Evolutionary conservation across 1,139 yeast species (phyloP).

Genomic region (Suhomyces bolitotheri): DNA sequence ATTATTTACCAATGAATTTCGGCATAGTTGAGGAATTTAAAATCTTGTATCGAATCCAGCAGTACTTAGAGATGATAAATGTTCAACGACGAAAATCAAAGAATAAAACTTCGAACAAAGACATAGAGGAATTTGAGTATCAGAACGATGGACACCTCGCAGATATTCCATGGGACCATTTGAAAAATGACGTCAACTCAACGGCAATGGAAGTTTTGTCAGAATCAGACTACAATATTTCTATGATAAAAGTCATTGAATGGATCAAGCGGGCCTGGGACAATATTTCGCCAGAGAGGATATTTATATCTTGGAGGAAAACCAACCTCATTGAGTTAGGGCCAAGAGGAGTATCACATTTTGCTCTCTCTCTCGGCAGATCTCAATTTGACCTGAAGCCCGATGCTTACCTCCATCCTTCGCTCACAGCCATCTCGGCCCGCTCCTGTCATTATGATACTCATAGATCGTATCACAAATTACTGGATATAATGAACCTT

Average conservation of each 20-base stretch:
- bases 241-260: conserved; percentile 57
- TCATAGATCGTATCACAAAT: conserved; percentile 33
- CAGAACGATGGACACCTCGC: conserved; percentile 16
- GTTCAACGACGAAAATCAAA: conserved; percentile 33
- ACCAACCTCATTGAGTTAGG: conserved; percentile 16
- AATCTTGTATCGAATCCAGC: conserved; percentile 58
- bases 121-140: conserved; percentile 5
- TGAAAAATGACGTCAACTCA: conserved; percentile 5
- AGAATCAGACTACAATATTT: conserved; percentile 45
- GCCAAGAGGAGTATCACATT: conserved; percentile 1
- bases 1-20: conserved; percentile 63
- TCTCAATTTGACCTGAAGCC: not conserved
- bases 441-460: conserved; percentile 20
- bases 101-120: conserved; percentile 11
- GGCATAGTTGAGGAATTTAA: conserved; percentile 67
- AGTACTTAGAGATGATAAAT: conserved; percentile 53
- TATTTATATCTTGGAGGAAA: conserved; percentile 55
- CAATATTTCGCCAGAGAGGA: conserved; percentile 44
- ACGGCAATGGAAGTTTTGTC: conserved; percentile 26
- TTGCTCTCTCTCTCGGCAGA: not conserved
- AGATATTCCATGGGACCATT: conserved; percentile 5
- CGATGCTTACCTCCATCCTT: conserved; percentile 2
- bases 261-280: conserved; percentile 61
- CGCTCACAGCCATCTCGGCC: conserved; percentile 1
- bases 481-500: conserved; percentile 44